Conservation (phyloP, 106 monocot genomes). For the Allium cepa region DNA sequence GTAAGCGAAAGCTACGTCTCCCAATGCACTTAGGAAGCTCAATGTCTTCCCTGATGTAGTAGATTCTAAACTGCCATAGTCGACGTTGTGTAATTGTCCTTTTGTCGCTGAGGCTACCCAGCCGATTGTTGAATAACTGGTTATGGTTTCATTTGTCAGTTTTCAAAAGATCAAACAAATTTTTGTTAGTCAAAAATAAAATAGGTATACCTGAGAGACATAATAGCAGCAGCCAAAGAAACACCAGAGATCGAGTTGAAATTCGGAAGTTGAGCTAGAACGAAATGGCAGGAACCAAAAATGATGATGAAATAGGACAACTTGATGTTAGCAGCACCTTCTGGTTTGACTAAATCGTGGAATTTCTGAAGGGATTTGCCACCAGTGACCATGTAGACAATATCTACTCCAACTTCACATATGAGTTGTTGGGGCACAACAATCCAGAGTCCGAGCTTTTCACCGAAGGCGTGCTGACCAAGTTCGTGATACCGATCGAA, state of each 20-base stretch:
- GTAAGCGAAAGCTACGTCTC: conserved; percentile 42
- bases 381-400: conserved; percentile 60
- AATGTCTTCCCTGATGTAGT: conserved; percentile 20
- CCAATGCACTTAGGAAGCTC: conserved; percentile 36
- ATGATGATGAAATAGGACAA: conserved; percentile 37
- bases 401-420: conserved; percentile 25
- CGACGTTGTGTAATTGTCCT: conserved; percentile 24
- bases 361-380: conserved; percentile 43
- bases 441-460: conserved; percentile 40
- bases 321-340: conserved; percentile 11
- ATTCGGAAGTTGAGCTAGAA: conserved; percentile 33
- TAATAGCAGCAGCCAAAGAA: conserved; percentile 43
- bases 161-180: neutral
- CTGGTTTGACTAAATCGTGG: conserved; percentile 23
- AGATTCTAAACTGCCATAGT: conserved; percentile 32
- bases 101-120: conserved; percentile 43
- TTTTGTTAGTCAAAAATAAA: neutral
- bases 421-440: conserved; percentile 38
- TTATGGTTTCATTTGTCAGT: conserved; percentile 1
- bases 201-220: conserved; percentile 32
- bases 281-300: conserved; percentile 29
- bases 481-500: conserved; percentile 60
- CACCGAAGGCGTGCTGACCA: conserved; percentile 43
- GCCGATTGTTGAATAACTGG: conserved; percentile 61
- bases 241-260: conserved; percentile 45